These are phyloP conservation scores for Lactarius pseudohatsudake DNA, from an alignment of 768 basidiomycete species.

Conservation along the genomic window DNA sequence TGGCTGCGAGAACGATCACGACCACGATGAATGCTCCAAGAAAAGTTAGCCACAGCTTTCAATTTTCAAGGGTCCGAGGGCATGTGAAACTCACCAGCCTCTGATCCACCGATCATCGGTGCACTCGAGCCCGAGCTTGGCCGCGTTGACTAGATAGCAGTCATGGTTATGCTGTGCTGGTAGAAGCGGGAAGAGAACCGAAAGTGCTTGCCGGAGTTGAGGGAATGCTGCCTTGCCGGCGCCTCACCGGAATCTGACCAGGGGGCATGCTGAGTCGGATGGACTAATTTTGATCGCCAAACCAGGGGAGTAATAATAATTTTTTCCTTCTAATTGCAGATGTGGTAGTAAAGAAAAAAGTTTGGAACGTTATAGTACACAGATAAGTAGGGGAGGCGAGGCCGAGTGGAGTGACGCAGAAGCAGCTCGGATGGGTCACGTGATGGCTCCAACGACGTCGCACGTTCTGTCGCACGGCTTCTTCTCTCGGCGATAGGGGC, in stretches of 20 bases:
- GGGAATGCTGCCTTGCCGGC: constrained; percentile 7
- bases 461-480: not conserved
- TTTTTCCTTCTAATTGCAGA: not conserved
- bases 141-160: constrained; percentile 2
- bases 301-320: not conserved
- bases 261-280: constrained; percentile 2
- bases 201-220: constrained; percentile 11
- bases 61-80: not conserved
- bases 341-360: not conserved
- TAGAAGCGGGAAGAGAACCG: not conserved
- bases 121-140: not conserved
- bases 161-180: constrained; percentile 12
- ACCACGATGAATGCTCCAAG: constrained; percentile 51
- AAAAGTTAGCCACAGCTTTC: not conserved
- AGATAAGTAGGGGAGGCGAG: not conserved
- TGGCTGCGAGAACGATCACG: constrained; percentile 51
- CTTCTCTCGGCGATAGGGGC: not conserved
- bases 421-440: not conserved
- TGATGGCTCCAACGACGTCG: not conserved
- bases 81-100: constrained; percentile 20
- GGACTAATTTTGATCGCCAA: not conserved
- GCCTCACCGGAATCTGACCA: not conserved
- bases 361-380: not conserved
- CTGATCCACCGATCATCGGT: constrained; percentile 27
- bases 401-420: not conserved